A percentile compares a stretch with the other conserved stretches of the same genome.
Evolutionary conservation across 768 basidiomycete genomes (phyloP).

Genomic region (Pisolithus microcarpus): DNA sequence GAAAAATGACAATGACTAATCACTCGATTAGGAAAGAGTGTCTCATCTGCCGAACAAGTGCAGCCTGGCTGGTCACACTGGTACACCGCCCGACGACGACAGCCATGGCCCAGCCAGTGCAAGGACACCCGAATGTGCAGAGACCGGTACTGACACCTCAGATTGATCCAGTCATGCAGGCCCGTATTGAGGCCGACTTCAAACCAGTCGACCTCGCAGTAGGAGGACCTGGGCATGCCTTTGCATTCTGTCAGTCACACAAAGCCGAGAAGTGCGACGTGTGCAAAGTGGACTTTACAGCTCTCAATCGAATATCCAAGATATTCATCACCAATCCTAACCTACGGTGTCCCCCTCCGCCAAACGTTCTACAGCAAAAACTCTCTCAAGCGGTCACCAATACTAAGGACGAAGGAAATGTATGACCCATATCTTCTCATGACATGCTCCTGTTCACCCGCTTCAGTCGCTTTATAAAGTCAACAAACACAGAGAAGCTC

Average conservation of each 20-base stretch:
- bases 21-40: too few species aligned
- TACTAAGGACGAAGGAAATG: constrained; percentile 94
- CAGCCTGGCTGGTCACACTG: too few species aligned
- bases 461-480: constrained; percentile 70
- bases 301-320: constrained; percentile 70
- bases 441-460: constrained; percentile 8
- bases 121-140: background rate
- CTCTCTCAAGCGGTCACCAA: constrained; percentile 65
- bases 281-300: constrained; percentile 67
- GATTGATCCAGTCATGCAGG: constrained; percentile 69
- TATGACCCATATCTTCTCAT: constrained; percentile 33
- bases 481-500: constrained; percentile 61
- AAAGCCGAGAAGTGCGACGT: constrained; percentile 64
- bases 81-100: background rate
- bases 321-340: constrained; percentile 63
- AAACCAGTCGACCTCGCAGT: constrained; percentile 49
- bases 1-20: too few species aligned
- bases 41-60: too few species aligned
- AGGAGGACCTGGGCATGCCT: constrained; percentile 42
- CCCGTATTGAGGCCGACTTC: constrained; percentile 71
- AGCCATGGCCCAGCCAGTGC: constrained; percentile 58
- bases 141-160: constrained; percentile 34
- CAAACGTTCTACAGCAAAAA: constrained; percentile 67
- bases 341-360: constrained; percentile 73
- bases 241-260: constrained; percentile 61